Base-by-base conservation (phyloP, 345 rosid species). In the Populus davidiana region DNA sequence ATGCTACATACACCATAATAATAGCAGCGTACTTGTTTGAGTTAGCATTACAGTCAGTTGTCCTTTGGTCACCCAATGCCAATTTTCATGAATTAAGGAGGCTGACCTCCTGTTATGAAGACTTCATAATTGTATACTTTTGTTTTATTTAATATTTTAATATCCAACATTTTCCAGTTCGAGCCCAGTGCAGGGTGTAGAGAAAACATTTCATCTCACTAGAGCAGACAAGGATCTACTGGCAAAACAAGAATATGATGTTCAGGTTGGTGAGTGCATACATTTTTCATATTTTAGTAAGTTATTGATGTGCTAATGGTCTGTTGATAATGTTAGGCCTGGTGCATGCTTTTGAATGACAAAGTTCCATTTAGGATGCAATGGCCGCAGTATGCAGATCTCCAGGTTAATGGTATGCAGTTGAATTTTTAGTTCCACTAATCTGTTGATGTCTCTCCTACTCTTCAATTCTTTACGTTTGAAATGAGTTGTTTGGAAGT, bases 271-370 rank as follows among this genome's bases (percentile, higher is more conserved):
- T 59, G 75, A 44, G 67, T 62, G 33, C 67, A 14, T 18, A 21
- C 25, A 35, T 75, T 83, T 21, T 61, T 68, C 3, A 2, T 68
- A 27, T 75, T 61, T 2, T 56, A 18, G 75, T 67, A 62, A 1
- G 16, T 63, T 49, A 38, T 50, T 29, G 12, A 62, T 65, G 64
- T 71, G 9, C 70, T 84, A 61, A 85, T 75, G 17, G 73, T 67
- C 64, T 49, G 67, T 56, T 82, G 36, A 12, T 67, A 31, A 52
- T 79, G 68, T 18, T 77, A 94, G 98, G 97, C 93, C 23, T 96
- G 99, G 99, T 96, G 99, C 82, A 92, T 96, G 98, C 99, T 96
- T 83, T 83, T 96, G 82, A 96, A 94, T 82, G 98, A 96, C 85
- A 94, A 92, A 86, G 99, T 96, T 76, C 80, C 90, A 50, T 96